Conservation (phyloP, 495 filamentous ascomycete genomes). For the Neurospora africana region DNA sequence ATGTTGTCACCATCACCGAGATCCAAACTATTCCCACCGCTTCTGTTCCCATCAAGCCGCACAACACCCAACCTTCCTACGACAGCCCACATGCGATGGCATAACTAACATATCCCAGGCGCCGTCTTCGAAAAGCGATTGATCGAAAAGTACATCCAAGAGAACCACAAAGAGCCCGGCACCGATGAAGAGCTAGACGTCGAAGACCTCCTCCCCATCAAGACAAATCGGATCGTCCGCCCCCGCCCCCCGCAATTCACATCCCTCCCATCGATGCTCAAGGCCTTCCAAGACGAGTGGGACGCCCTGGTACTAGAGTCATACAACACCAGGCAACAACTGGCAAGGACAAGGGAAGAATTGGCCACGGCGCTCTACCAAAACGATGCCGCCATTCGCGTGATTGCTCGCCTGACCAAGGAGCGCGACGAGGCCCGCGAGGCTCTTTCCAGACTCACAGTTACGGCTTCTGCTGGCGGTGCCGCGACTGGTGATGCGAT, state of each 20-base stretch:
- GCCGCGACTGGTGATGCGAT: slow-evolving; percentile 66
- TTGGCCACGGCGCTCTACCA: slow-evolving; percentile 89
- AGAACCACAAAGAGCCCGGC: slow-evolving; percentile 89
- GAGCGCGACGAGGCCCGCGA: slow-evolving; percentile 91
- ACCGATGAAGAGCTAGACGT: slow-evolving; percentile 78
- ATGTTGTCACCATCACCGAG: neutral
- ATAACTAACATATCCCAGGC: slow-evolving; percentile 39
- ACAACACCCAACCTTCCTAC: neutral
- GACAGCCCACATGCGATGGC: neutral
- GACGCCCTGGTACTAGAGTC: slow-evolving; percentile 85
- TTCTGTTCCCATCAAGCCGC: neutral
- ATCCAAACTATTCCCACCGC: neutral
- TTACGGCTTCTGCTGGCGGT: slow-evolving; percentile 44
- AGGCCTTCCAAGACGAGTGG: slow-evolving; percentile 98
- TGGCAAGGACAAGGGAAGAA: slow-evolving; percentile 85
- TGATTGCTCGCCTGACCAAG: slow-evolving; percentile 77
- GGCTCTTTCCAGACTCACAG: slow-evolving; percentile 75
- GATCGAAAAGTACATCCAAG: slow-evolving; percentile 87
- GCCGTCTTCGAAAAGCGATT: slow-evolving; percentile 89
- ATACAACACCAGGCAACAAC: slow-evolving; percentile 76
- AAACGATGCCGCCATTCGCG: slow-evolving; percentile 86
- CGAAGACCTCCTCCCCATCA: slow-evolving; percentile 82
- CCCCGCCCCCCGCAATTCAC: slow-evolving; percentile 91
- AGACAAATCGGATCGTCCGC: slow-evolving; percentile 67
- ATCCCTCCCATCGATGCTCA: slow-evolving; percentile 91